Evolutionary conservation across 2,329 filamentous ascomycete species (phyloP), one percentile per base, ranked within the genome.

Genomic region (Fusarium continuum): DNA sequence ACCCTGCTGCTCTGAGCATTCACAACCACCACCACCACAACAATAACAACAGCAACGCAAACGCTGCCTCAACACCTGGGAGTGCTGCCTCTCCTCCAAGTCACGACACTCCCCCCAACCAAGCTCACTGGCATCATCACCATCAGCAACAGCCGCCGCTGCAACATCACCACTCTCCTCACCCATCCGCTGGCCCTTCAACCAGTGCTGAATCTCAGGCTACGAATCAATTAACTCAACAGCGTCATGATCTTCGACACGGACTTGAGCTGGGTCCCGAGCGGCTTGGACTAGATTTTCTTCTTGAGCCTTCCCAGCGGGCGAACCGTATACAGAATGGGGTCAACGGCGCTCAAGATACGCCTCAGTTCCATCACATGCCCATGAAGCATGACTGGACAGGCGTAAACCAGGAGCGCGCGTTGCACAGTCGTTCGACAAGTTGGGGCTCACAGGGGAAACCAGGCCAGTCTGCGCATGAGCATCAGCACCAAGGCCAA

Each of bases 251-350:
- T 17, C 76, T 82, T 44, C 74, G 80, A 16, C 85, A 88, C 53
- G 83, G 82, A 32, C 73, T 90, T 2, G 84, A 89, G 32, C 77
- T 91, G 55, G 83, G 84, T 4, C 79, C 84, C 1, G 91, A 93
- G 71, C 84, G 88, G 40, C 80, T 93, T 8, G 89, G 88, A 6
- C 84, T 95, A 26, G 89, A 88, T 54, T 93, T 93, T 66, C 79
- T 95, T 3, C 81, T 94, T 2, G 87, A 89, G 55, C 77, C 83
- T 28, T 81, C 83, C 7, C 83, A 86, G 43, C 83, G 82, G 53
- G 80, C 83, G 19, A 81, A 76, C 61, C 82, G 79, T 67, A 82
- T 85, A 46, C 80, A 81, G 35, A 82, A 80, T 43, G 81, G 83
- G 22, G 57, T 80, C 32, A 78, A 83, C 61, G 81, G 80, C 13